A percentile compares a stretch with the other conserved stretches of the same genome.
Conservation (phyloP, 2,329 filamentous ascomycete genomes). For the Pochonia chlamydosporia region DNA sequence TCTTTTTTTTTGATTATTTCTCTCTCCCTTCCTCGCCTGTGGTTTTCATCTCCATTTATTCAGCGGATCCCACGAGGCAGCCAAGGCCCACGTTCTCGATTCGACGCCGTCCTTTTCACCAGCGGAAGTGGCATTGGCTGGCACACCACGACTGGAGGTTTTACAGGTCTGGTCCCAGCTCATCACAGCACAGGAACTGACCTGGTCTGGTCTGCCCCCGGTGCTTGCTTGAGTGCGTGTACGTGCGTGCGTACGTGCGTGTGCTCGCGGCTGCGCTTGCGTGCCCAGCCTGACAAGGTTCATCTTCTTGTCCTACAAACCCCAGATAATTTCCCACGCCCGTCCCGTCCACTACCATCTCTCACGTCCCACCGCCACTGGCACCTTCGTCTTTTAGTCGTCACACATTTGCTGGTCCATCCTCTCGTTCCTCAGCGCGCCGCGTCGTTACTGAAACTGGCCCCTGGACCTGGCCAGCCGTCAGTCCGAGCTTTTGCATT, state of each 20-base stretch:
- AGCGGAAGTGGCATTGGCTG: background rate
- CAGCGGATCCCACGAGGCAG: conserved; percentile 10
- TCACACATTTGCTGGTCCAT: conserved; percentile 6
- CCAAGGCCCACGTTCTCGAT: conserved; percentile 7
- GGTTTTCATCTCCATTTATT: conserved; percentile 1
- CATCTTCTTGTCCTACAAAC: conserved; percentile 16
- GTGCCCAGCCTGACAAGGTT: conserved; percentile 11
- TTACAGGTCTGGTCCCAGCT: background rate
- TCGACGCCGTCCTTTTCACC: conserved; percentile 1
- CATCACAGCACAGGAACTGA: background rate
- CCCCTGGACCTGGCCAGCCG: conserved; percentile 12
- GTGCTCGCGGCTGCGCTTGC: conserved; percentile 12
- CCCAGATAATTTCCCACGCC: conserved; percentile 20
- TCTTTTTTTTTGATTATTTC: background rate
- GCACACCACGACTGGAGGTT: background rate
- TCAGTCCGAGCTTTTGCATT: conserved; percentile 8
- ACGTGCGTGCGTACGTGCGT: background rate
- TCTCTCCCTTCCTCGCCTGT: conserved; percentile 2
- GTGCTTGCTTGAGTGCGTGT: background rate
- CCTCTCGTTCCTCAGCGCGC: conserved; percentile 9
- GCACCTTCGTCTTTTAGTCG: conserved; percentile 10
- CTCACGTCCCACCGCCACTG: conserved; percentile 20
- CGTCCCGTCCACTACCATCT: conserved; percentile 15
- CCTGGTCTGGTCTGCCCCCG: background rate
- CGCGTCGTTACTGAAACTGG: conserved; percentile 9